These are phyloP conservation scores for Pestalotiopsis sp. DNA, from an alignment of 2,329 filamentous ascomycete genomes.

Conservation along the genomic window DNA sequence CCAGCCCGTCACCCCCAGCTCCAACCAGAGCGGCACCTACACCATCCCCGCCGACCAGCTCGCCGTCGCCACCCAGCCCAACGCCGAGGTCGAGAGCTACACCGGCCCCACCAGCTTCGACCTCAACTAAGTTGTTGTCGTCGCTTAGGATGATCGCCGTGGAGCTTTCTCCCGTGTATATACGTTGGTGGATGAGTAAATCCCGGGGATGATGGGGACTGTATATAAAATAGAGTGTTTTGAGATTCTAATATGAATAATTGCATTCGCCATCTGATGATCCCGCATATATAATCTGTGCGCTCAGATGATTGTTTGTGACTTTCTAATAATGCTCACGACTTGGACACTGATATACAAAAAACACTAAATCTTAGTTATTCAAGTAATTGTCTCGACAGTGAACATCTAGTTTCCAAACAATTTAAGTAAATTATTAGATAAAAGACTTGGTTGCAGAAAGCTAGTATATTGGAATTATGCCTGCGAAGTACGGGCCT, in stretches of 20 bases:
- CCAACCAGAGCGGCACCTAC: slow-evolving; percentile 29
- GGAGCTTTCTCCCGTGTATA: background rate
- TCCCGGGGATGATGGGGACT: background rate
- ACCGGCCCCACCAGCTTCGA: slow-evolving; percentile 26
- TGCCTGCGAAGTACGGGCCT: too few relatives aligned
- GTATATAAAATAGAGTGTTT: background rate
- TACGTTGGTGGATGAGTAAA: background rate
- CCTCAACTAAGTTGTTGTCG: slow-evolving; percentile 10
- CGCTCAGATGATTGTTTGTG: too few relatives aligned
- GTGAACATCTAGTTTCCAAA: too few relatives aligned
- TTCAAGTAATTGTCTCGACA: too few relatives aligned
- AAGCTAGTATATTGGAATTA: too few relatives aligned
- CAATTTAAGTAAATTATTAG: too few relatives aligned
- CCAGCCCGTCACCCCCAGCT: slow-evolving; percentile 28
- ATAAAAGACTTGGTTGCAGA: too few relatives aligned
- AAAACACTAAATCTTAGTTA: too few relatives aligned
- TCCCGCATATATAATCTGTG: too few relatives aligned
- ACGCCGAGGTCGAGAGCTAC: slow-evolving; percentile 32
- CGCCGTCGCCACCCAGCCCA: slow-evolving; percentile 21
- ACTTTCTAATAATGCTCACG: too few relatives aligned
- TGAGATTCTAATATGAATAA: background rate
- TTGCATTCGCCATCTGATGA: background rate
- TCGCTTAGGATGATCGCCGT: background rate
- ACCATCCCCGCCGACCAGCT: slow-evolving; percentile 28
- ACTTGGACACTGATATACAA: too few relatives aligned